Conservation (phyloP, 2,329 filamentous ascomycete species). For the Meredithiella fracta region DNA sequence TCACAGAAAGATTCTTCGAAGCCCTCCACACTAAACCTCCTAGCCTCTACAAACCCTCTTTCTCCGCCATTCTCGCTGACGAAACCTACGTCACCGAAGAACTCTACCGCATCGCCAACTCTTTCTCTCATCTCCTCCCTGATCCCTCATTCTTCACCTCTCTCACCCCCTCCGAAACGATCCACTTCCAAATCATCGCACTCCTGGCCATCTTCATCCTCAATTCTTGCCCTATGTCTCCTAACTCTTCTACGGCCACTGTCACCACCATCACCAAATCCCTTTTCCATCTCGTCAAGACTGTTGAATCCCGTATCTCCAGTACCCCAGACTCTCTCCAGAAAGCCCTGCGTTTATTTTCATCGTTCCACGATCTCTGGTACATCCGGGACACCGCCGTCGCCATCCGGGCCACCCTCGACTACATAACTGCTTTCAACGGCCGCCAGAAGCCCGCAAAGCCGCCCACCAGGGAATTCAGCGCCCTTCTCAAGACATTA, state of each 20-base stretch:
- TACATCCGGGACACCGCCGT: constrained; percentile 25
- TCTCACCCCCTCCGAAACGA: constrained; percentile 27
- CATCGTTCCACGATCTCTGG: constrained; percentile 23
- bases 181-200: constrained; percentile 29
- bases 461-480: constrained; percentile 24
- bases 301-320: constrained; percentile 7
- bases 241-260: neutral
- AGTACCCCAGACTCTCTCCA: neutral
- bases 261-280: constrained; percentile 9
- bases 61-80: constrained; percentile 25
- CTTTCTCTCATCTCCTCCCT: constrained; percentile 25
- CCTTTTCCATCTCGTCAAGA: constrained; percentile 8
- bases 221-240: neutral
- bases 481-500: constrained; percentile 22
- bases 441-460: constrained; percentile 26
- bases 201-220: constrained; percentile 22
- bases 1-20: constrained; percentile 36
- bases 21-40: constrained; percentile 32
- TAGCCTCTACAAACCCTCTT: constrained; percentile 32
- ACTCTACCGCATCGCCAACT: constrained; percentile 27
- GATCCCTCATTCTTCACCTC: constrained; percentile 14
- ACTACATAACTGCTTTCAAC: constrained; percentile 23
- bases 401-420: constrained; percentile 20
- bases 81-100: constrained; percentile 29
- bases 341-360: constrained; percentile 10